These are phyloP conservation scores for Trichoderma afroharzianum DNA, from an alignment of 2,329 filamentous ascomycete species.

Conservation along the genomic window DNA sequence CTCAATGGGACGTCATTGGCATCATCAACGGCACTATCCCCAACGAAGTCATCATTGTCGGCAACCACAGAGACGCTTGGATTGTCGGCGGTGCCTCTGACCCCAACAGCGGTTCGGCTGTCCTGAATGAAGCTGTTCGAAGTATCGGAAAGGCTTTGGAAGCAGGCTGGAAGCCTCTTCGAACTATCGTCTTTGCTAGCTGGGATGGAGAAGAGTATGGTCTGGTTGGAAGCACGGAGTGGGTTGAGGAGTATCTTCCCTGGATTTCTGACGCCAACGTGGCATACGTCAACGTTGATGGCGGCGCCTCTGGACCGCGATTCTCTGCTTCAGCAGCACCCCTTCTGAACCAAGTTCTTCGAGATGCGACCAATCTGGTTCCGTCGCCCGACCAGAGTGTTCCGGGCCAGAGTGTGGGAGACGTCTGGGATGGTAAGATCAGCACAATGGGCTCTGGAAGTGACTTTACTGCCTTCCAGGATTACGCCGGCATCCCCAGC, in stretches of 20 bases:
- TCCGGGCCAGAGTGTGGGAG: conserved; percentile 63
- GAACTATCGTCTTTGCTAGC: conserved; percentile 85
- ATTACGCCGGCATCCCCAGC: conserved; percentile 64
- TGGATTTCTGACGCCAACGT: conserved; percentile 73
- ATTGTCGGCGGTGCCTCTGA: conserved; percentile 80
- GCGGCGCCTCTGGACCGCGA: conserved; percentile 62
- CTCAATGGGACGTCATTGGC: conserved; percentile 88
- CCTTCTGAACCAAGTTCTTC: conserved; percentile 68
- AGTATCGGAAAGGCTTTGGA: conserved; percentile 69
- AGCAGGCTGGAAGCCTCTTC: conserved; percentile 58
- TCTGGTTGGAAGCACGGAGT: conserved; percentile 82
- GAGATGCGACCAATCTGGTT: conserved; percentile 61
- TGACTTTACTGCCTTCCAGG: conserved; percentile 73
- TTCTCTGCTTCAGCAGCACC: conserved; percentile 68
- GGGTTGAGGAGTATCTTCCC: conserved; percentile 84
- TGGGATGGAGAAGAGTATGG: conserved; percentile 86
- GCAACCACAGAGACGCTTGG: conserved; percentile 93
- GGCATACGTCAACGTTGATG: conserved; percentile 84
- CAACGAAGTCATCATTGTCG: conserved; percentile 82
- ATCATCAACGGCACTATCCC: conserved; percentile 82
- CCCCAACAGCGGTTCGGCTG: conserved; percentile 77
- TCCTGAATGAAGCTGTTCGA: conserved; percentile 73
- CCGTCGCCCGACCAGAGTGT: conserved; percentile 75
- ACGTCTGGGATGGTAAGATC: conserved; percentile 62
- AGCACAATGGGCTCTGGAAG: conserved; percentile 67